Conservation (phyloP, 805 yeast species). For the Kuraishia borneana region DNA sequence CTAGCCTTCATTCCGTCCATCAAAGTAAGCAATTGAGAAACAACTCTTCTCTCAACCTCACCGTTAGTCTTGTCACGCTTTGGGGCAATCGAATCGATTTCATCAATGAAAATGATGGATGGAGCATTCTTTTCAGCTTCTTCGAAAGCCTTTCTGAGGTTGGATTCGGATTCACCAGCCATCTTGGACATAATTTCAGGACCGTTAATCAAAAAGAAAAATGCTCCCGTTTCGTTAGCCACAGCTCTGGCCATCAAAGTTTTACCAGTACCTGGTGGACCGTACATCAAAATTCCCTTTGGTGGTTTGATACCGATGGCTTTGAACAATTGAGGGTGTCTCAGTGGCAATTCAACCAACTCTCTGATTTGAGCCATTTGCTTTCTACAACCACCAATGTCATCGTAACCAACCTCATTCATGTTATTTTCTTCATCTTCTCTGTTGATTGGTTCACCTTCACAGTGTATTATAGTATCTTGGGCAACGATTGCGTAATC, state of each 20-base stretch:
- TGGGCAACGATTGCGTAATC: slow-evolving; percentile 97
- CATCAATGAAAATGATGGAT: slow-evolving; percentile 94
- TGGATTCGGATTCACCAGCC: slow-evolving; percentile 99
- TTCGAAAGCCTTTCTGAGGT: slow-evolving; percentile 94
- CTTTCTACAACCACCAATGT: slow-evolving; percentile 97
- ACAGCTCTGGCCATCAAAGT: slow-evolving; percentile 99
- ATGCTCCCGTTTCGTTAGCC: slow-evolving; percentile 98
- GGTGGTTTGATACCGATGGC: slow-evolving; percentile 99
- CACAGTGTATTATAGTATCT: slow-evolving; percentile 96
- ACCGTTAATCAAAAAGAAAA: slow-evolving; percentile 95
- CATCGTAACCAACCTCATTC: slow-evolving; percentile 97
- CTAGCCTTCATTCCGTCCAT: slow-evolving; percentile 99
- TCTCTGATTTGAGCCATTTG: slow-evolving; percentile 99
- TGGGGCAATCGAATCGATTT: slow-evolving; percentile 98
- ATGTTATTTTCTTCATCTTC: slow-evolving; percentile 96
- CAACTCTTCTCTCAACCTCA: slow-evolving; percentile 99
- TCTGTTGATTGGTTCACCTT: slow-evolving; percentile 97
- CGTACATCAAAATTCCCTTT: slow-evolving; percentile 94
- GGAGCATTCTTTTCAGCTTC: slow-evolving; percentile 99
- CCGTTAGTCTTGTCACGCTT: slow-evolving; percentile 99
- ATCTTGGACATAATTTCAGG: slow-evolving; percentile 99
- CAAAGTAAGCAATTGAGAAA: slow-evolving; percentile 89
- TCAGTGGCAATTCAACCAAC: slow-evolving; percentile 92
- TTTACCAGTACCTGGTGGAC: slow-evolving; percentile 99
- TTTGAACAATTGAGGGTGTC: slow-evolving; percentile 97